phyloP scores from a whole-genome alignment of 805 yeast genomes.

The Phaffomyces opuntiae region DNA sequence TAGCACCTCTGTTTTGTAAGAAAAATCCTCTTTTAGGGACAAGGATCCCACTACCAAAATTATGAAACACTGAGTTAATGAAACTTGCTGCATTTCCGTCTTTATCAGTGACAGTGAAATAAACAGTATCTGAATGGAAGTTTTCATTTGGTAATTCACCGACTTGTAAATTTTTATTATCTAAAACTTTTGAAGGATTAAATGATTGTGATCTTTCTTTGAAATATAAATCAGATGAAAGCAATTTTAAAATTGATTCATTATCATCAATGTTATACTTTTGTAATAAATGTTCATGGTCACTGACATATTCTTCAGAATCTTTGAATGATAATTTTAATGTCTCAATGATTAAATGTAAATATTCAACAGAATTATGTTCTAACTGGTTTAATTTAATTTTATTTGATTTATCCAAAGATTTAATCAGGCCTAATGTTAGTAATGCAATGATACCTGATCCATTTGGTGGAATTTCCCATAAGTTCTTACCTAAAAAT shows the following conservation, averaged over 20 bases:
- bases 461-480: constrained; percentile 86
- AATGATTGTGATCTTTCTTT: constrained; percentile 42
- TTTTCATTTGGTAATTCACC: constrained; percentile 51
- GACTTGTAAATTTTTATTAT: constrained; percentile 35
- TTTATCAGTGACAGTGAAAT: constrained; percentile 55
- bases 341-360: constrained; percentile 65
- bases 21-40: constrained; percentile 62
- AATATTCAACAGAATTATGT: constrained; percentile 66
- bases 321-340: constrained; percentile 68
- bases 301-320: constrained; percentile 67
- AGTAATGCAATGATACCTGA: constrained; percentile 73
- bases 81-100: constrained; percentile 79
- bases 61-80: constrained; percentile 64
- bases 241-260: constrained; percentile 33
- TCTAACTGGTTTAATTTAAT: constrained; percentile 35
- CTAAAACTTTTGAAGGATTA: constrained; percentile 30
- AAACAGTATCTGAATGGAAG: constrained; percentile 63
- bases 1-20: constrained; percentile 71
- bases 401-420: constrained; percentile 39
- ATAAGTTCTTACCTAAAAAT: constrained; percentile 47
- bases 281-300: constrained; percentile 37
- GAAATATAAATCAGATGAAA: constrained; percentile 41
- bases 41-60: constrained; percentile 65
- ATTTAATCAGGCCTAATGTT: constrained; percentile 59
- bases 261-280: constrained; percentile 26